Evolutionary conservation across 148 eudicot genomes (phyloP), one percentile per base, ranked within the genome.

Genomic region (Linanthus parryae): DNA sequence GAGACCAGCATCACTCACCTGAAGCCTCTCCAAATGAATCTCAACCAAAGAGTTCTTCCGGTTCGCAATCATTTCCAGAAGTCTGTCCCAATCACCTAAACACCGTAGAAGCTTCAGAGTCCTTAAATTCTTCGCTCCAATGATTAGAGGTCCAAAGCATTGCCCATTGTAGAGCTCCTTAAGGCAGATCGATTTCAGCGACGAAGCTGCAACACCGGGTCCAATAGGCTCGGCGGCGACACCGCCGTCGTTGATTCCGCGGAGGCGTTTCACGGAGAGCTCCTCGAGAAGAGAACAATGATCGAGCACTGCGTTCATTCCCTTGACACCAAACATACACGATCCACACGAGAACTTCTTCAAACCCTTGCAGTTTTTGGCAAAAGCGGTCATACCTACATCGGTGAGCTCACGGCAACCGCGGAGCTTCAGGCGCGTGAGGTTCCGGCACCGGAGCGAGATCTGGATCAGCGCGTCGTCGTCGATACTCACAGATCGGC

Each of bases 91-190:
- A 64, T 87, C 84, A 5, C 95, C 95, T 41, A 73, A 67, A 69
- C 95, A 86, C 23, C 81, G 58, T 18, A 80, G 63, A 54, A 87
- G 33, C 35, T 80, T 83, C 64, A 87, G 39, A 0, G 80, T 57
- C 27, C 27, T 80, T 16, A 87, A 64, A 49, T 83, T 83, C 58
- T 80, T 80, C 0, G 84, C 57, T 19, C 82, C 91, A 15, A 69
- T 57, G 44, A 87, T 75, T 46, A 87, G 43, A 0, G 95, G 85
- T 11, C 68, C 86, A 41, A 87, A 83, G 34, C 81, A 46, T 36
- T 80, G 91, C 5, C 91, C 91, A 38, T 87, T 83, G 20, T 83
- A 87, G 1, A 87, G 73, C 71, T 87, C 95, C 56, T 87, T 83
- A 30, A 87, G 58, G 15, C 77, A 68, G 18, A 87, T 71, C 4